Conservation (phyloP, 805 yeast genomes). For the Suhomyces pyralidae region DNA sequence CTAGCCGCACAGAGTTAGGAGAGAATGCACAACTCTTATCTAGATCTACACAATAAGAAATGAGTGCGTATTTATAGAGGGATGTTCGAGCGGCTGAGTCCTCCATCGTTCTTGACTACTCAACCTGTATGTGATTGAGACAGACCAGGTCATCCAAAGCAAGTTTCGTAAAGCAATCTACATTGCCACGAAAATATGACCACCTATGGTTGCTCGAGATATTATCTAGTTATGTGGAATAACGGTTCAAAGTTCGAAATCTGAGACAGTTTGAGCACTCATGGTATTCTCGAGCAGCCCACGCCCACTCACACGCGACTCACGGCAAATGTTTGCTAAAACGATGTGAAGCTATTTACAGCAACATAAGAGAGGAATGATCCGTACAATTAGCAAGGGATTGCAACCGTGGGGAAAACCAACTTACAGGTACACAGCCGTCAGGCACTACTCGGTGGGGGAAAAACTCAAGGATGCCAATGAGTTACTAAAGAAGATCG, state of each 20-base stretch:
- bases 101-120: not conserved
- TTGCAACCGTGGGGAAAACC: not conserved
- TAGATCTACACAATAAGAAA: too few species aligned
- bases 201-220: not conserved
- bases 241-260: not conserved
- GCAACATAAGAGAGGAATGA: not conserved
- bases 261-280: not conserved
- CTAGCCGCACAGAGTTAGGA: too few species aligned
- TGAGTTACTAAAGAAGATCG: conserved; percentile 26
- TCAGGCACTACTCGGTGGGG: conserved; percentile 12
- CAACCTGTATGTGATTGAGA: not conserved
- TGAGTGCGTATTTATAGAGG: not conserved
- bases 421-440: not conserved
- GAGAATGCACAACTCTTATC: too few species aligned
- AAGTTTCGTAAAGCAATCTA: not conserved
- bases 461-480: conserved; percentile 20
- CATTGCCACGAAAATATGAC: not conserved
- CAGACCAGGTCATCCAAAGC: not conserved
- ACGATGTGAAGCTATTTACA: not conserved
- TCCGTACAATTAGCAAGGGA: not conserved
- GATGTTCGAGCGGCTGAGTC: not conserved
- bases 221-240: not conserved
- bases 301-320: not conserved
- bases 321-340: not conserved
- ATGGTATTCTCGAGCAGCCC: not conserved